These are phyloP conservation scores for Cystofilobasidium ferigula DNA, from an alignment of 768 basidiomycete species.

Conservation along the genomic window DNA sequence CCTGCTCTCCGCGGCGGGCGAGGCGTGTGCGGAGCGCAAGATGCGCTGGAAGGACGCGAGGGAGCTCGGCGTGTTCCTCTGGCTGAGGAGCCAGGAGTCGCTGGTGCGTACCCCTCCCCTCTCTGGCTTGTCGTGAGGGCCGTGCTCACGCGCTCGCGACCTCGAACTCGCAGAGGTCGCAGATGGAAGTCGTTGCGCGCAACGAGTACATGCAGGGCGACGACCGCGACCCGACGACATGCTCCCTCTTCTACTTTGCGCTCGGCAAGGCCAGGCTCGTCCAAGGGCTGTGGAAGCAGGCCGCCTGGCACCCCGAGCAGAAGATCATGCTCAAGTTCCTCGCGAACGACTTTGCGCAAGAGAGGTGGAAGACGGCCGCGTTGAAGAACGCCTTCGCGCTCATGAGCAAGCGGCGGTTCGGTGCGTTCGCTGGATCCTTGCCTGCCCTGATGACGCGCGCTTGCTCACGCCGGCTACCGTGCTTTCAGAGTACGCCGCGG, in stretches of 20 bases:
- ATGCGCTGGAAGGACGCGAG: slow-evolving; percentile 84
- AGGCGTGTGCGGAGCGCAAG: slow-evolving; percentile 61
- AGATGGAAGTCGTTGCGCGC: slow-evolving; percentile 77
- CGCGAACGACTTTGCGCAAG: slow-evolving; percentile 70
- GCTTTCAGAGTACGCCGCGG: slow-evolving; percentile 88
- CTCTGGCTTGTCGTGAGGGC: neutral
- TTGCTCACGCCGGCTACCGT: too few species aligned
- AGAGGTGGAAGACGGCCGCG: slow-evolving; percentile 83
- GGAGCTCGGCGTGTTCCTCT: slow-evolving; percentile 73
- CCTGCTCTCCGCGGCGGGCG: slow-evolving; percentile 56
- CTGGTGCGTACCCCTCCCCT: slow-evolving; percentile 51
- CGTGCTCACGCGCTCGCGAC: slow-evolving; percentile 2
- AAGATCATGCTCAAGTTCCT: slow-evolving; percentile 80
- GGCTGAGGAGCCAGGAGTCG: slow-evolving; percentile 67
- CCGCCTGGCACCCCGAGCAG: slow-evolving; percentile 86
- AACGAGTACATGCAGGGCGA: slow-evolving; percentile 86
- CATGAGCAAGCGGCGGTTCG: slow-evolving; percentile 79
- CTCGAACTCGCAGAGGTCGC: slow-evolving; percentile 50
- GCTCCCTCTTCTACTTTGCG: slow-evolving; percentile 89
- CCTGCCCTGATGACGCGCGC: slow-evolving; percentile 15
- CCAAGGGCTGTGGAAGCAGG: slow-evolving; percentile 90
- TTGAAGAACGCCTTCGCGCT: slow-evolving; percentile 92
- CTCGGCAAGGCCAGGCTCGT: slow-evolving; percentile 84
- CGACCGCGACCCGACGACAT: slow-evolving; percentile 72
- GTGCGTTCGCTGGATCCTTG: slow-evolving; percentile 43